Evolutionary conservation across 176 grass and related monocot species (phyloP).

Genomic region (Rhipidocladum racemiflorum): DNA sequence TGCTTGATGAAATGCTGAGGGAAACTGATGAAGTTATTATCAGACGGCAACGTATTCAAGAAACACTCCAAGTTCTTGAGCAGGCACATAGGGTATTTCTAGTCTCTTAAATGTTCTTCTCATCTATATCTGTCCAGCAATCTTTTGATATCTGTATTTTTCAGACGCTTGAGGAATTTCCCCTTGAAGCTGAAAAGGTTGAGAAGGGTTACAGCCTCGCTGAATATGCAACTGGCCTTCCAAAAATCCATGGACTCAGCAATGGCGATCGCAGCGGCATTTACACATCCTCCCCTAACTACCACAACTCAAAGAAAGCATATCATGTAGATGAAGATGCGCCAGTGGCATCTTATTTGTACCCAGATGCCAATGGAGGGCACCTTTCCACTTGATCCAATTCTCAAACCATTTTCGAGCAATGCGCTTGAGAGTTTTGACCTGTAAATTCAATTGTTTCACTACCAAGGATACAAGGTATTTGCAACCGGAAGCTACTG

Average conservation of each 20-base stretch:
- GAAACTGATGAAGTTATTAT: constrained; percentile 83
- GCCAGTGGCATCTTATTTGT: not conserved
- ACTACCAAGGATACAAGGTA: not conserved
- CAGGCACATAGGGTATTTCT: constrained; percentile 72
- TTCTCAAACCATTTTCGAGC: not conserved
- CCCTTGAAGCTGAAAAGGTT: constrained; percentile 70
- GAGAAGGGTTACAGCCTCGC: constrained; percentile 56
- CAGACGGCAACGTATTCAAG: constrained; percentile 69
- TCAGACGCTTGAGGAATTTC: constrained; percentile 79
- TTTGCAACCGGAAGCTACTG: not conserved
- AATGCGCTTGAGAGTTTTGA: not conserved
- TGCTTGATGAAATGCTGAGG: constrained; percentile 84
- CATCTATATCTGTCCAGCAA: constrained; percentile 8
- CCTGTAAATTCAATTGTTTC: constrained; percentile 31
- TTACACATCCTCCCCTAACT: constrained; percentile 27
- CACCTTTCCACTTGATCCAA: not conserved
- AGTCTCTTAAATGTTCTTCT: constrained; percentile 13
- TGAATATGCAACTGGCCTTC: constrained; percentile 47
- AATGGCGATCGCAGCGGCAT: constrained; percentile 8
- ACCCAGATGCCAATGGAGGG: constrained; percentile 11
- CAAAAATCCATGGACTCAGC: constrained; percentile 41
- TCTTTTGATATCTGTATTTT: constrained; percentile 35
- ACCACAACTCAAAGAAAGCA: constrained; percentile 30
- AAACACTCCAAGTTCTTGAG: constrained; percentile 73
- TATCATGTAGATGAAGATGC: constrained; percentile 24